phyloP scores from a whole-genome alignment of 257 asterid species.

The Solanum chilense region DNA sequence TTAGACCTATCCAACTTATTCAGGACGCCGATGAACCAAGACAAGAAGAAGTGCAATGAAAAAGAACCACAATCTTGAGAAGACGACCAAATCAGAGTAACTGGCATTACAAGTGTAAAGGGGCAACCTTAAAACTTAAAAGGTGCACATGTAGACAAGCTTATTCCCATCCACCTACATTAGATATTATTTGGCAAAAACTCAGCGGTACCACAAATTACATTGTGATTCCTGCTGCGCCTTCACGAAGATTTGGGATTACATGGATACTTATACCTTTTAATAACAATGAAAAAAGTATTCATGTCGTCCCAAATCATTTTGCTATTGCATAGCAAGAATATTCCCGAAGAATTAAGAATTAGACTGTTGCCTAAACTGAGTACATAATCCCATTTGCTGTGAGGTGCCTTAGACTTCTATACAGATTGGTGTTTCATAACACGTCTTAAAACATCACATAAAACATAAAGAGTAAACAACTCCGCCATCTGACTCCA shows the following conservation, averaged over 20 bases:
- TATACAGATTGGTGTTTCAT: background rate
- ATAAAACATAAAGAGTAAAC: background rate
- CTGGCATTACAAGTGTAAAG: background rate
- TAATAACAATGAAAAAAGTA: background rate
- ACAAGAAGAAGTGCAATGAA: too few species aligned
- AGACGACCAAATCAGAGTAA: background rate
- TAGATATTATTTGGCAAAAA: background rate
- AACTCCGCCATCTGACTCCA: background rate
- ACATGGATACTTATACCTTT: background rate
- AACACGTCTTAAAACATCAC: background rate
- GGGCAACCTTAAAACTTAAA: background rate
- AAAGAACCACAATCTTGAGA: background rate
- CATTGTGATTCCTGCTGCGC: background rate
- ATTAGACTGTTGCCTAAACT: background rate
- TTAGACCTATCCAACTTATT: background rate
- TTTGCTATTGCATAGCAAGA: background rate
- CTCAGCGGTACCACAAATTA: background rate
- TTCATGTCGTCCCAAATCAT: background rate
- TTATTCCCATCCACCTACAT: background rate
- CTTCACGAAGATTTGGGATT: background rate
- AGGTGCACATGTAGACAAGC: background rate
- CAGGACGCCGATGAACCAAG: too few species aligned
- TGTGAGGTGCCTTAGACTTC: background rate
- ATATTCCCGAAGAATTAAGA: background rate
- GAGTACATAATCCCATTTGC: background rate